Conservation (phyloP, 352 stramenopile genomes). For the Pythium insidiosum region DNA sequence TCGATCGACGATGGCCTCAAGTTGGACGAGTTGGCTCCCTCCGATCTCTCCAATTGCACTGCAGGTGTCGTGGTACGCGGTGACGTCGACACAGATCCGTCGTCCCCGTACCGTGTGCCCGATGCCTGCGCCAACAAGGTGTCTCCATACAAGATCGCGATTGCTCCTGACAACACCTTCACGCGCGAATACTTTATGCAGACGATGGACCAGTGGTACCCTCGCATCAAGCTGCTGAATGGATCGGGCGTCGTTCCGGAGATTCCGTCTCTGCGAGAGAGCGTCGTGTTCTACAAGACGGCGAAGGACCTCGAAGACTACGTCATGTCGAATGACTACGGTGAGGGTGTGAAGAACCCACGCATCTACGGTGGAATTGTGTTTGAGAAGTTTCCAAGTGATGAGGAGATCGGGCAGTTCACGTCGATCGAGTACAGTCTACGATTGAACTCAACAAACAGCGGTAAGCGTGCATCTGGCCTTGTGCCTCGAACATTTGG, state of each 20-base stretch:
- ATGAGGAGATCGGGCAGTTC: conserved; percentile 25
- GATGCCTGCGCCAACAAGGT: conserved; percentile 27
- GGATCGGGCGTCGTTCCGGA: conserved; percentile 12
- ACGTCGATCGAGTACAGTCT: conserved; percentile 47
- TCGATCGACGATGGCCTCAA: conserved; percentile 26
- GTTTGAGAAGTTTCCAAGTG: conserved; percentile 33
- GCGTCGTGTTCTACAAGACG: conserved; percentile 51
- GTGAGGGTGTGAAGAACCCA: conserved; percentile 29
- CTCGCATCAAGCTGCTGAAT: conserved; percentile 28
- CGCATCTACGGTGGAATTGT: conserved; percentile 59
- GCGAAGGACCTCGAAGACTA: conserved; percentile 38
- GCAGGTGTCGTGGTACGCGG: conserved; percentile 19
- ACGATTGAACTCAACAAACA: conserved; percentile 42
- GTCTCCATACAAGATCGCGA: conserved; percentile 48
- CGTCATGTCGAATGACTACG: conserved; percentile 39
- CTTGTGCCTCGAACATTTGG: conserved; percentile 22
- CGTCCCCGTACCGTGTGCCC: conserved; percentile 27
- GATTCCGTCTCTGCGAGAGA: conserved; percentile 46
- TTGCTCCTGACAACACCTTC: conserved; percentile 50
- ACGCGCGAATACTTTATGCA: conserved; percentile 58
- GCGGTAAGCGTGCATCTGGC: conserved; percentile 12
- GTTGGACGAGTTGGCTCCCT: conserved; percentile 30
- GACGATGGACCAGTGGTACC: conserved; percentile 59
- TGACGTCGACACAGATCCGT: conserved; percentile 22
- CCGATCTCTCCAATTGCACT: conserved; percentile 20